Evolutionary conservation across 2,329 filamentous ascomycete species (phyloP), one percentile per base, ranked within the genome.

Genomic region (Cladosporium halotolerans): DNA sequence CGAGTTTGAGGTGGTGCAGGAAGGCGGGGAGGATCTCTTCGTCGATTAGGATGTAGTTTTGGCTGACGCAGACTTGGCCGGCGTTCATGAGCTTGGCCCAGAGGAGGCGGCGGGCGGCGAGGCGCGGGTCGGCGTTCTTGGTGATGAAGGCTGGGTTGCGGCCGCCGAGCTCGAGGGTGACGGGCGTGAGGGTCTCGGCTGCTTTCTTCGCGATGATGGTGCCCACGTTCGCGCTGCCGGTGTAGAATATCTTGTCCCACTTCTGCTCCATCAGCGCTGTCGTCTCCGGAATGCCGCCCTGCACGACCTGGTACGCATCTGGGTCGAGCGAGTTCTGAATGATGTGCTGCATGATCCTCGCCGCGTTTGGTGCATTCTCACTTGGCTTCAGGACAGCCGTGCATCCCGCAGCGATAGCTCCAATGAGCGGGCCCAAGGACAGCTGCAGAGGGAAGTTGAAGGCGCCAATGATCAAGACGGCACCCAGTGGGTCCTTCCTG

Each of bases 211-310:
- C 73, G 54, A 78, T 75, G 61, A 78, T 78, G 18, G 66, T 76
- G 45, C 88, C 93, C 14, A 96, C 89, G 28, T 68, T 74, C 49
- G 80, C 79, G 63, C 83, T 85, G 52, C 93, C 93, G 1, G 93
- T 99, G 75, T 96, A 99, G 76, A 93, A 91, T 65, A 99, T 95
- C 80, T 96, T 97, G 74, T 95, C 91, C 86, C 91, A 99, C 70
- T 92, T 92, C 74, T 90, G 82, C 54, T 92, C 83, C 33, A 99
- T 79, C 42, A 97, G 74, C 10, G 83, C 84, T 43, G 87, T 89
- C 3, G 87, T 90, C 76, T 96, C 89, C 3, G 85, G 78, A 16
- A 96, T 73, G 28, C 76, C 84, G 56, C 93, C 93, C 68, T 96
- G 93, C 60, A 96, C 77, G 55, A 89, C 81, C 34, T 77, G 74